A percentile compares a stretch with the other conserved stretches of the same genome.
Conservation (phyloP, 2,329 filamentous ascomycete species). For the Taxawa tesnikishii region DNA sequence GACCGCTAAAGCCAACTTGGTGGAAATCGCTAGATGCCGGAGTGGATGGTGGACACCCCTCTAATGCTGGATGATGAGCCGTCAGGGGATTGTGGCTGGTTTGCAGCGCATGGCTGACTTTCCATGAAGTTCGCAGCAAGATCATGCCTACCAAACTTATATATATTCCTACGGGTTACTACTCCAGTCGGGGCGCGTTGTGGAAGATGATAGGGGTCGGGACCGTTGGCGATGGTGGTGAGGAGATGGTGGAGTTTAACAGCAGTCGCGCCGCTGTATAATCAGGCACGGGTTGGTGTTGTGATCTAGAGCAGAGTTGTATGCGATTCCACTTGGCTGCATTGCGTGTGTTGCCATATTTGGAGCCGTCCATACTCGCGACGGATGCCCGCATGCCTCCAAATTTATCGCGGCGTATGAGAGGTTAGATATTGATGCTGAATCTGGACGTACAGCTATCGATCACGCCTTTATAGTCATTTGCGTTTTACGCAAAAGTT, state of each 20-base stretch:
- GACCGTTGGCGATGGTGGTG: conserved; percentile 8
- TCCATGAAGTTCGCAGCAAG: conserved; percentile 49
- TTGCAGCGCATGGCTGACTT: conserved; percentile 27
- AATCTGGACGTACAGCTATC: no score
- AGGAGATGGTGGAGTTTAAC: conserved; percentile 9
- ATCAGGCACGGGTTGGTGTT: no score
- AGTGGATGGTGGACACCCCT: conserved; percentile 20
- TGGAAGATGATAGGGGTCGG: conserved; percentile 43
- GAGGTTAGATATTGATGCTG: no score
- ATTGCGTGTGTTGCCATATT: no score
- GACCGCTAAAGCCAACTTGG: conserved; percentile 5
- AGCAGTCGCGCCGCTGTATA: no score
- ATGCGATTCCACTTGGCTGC: no score
- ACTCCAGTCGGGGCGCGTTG: conserved; percentile 59
- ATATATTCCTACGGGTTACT: conserved; percentile 63
- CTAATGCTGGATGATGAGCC: conserved; percentile 20
- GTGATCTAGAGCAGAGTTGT: no score
- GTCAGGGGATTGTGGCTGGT: conserved; percentile 34
- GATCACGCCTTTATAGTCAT: no score
- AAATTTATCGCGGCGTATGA: no score
- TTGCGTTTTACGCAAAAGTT: no score
- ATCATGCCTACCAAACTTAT: conserved; percentile 53
- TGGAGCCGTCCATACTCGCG: no score
- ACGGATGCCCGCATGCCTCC: no score
- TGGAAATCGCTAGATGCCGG: conserved; percentile 6